Evolutionary conservation across 2,329 filamentous ascomycete species (phyloP), one percentile per base, ranked within the genome.

Genomic region (Didymella pomorum): DNA sequence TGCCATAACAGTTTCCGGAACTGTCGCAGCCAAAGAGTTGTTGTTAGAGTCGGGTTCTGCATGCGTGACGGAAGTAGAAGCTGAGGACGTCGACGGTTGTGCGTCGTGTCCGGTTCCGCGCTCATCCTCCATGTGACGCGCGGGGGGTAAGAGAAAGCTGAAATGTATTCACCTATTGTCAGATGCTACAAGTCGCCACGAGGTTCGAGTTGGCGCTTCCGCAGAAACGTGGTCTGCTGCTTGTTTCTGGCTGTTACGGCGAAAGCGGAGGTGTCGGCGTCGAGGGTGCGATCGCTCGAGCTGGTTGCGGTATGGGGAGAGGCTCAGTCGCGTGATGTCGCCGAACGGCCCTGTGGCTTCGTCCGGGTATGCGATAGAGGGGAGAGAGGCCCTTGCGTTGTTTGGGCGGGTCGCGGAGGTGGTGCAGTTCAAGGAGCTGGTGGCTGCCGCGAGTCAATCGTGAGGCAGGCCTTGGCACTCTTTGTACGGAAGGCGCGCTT

Each of bases 1-100:
- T 87, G 86, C 86, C 86, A 89, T 89, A 87, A 88, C 86, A 88
- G 85, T 81, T 77, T 80, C 78, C 78, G 80, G 77, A 77, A 78
- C 82, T 84, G 78, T 65, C 20, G 70, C 65, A 66, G 68, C 61
- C 64, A 64, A 68, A 65, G 60, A 61, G 51, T 48, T 61, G 58
- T 47, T 65, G 75, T 77, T 68, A 78, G 75, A 77, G 66, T 33
- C 57, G 47, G 64, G 61, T 51, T 72, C 71, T 69, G 66, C 66
- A 68, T 68, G 58, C 57, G 39, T 44, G 49, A 56, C 55, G 26
- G 56, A 48, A 31, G 56, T 25, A 37, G 64, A 56, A 49, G 61
- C 55, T 52, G 43, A 52, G 45, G 62, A 66, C 61, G 60, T 52
- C 54, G 63, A 65, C 62, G 48, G 58, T 25, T 52, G 66, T 58